Conservation (phyloP, 371 early-diverging fungal species). For the Saksenaea oblongispora region DNA sequence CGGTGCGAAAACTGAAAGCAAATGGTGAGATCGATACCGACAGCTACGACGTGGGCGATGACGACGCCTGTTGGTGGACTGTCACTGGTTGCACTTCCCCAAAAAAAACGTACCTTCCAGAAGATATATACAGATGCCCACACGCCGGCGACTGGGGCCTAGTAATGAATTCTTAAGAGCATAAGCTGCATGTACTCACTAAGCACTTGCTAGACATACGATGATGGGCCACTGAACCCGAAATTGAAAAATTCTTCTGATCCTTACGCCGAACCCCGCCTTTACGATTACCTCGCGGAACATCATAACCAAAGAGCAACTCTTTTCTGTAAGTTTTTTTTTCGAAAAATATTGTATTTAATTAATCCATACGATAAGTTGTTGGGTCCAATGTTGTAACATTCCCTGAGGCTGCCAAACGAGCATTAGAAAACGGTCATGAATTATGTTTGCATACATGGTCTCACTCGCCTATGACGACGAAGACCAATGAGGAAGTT, state of each 20-base stretch:
- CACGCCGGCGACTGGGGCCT: slow-evolving; percentile 7
- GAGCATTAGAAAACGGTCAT: slow-evolving; percentile 42
- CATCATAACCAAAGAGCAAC: slow-evolving; percentile 24
- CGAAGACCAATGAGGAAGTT: slow-evolving; percentile 47
- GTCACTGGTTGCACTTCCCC: slow-evolving; percentile 14
- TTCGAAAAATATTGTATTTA: neutral
- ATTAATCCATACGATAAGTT: slow-evolving; percentile 9
- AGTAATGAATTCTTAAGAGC: neutral
- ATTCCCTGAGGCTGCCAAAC: slow-evolving; percentile 41
- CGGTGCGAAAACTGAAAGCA: slow-evolving; percentile 17
- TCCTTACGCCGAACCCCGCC: slow-evolving; percentile 29
- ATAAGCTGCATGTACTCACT: neutral
- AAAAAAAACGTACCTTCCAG: slow-evolving; percentile 15
- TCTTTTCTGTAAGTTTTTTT: slow-evolving; percentile 35
- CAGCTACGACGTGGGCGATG: slow-evolving; percentile 22
- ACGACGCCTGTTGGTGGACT: slow-evolving; percentile 28
- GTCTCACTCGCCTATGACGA: slow-evolving; percentile 38
- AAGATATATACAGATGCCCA: slow-evolving; percentile 19
- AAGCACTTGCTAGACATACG: slow-evolving; percentile 26
- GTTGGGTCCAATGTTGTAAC: slow-evolving; percentile 45
- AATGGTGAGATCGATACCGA: slow-evolving; percentile 20
- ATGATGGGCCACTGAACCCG: slow-evolving; percentile 39
- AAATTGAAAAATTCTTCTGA: slow-evolving; percentile 2
- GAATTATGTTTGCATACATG: slow-evolving; percentile 50
- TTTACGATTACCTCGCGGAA: slow-evolving; percentile 27